Base-by-base conservation (phyloP, 2,329 filamentous ascomycete genomes). In the Calonectria naviculata region DNA sequence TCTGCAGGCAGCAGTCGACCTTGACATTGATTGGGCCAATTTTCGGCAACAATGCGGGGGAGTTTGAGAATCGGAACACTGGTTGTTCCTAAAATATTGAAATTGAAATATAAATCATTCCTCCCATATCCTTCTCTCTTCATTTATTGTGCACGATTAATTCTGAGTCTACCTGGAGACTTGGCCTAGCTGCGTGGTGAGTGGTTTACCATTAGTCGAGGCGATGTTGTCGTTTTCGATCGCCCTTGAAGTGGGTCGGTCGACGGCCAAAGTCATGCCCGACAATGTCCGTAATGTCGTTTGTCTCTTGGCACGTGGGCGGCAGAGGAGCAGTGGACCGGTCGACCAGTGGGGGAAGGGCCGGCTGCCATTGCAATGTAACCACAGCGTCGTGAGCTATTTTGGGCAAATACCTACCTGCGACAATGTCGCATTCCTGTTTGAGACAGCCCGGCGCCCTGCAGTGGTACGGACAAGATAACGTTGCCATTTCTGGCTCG, bases 1-100 rank as follows among this genome's bases (percentile, higher is more conserved):
- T 74, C 71, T 67, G 71, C 75, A 71, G 72, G 71, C 66, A 68
- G 41, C 71, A 74, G 70, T 72, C 61, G 63, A 38, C 52, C 54
- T 65, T 56, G 60, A 65, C 68, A 68, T 62, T 42, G 54, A 67
- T 63, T 56, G 66, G 75, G 63, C 44, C 67, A 9, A 42, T 54
- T 62, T 62, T 67, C 28, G 67, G 70, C 61, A 31, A 70, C 52
- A 64, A 47, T 24, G 36, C 52, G 56, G 38, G 24, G 56, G 31
- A 31, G 12, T 44, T 64, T 61, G 60, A 60, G 64, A 72, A 65
- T 49, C 54, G 65, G 71, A 67, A 71, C 74, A 71, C 75, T 73
- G 76, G 69, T 41, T 74, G 75, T 73, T 76, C 65, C 67, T 28
- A 62, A 41, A 68, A 42, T 29, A 62, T 68, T 71, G 42, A 46